These are phyloP conservation scores for Arctium lappa DNA, from an alignment of 129 eudicot genomes.

Conservation along the genomic window DNA sequence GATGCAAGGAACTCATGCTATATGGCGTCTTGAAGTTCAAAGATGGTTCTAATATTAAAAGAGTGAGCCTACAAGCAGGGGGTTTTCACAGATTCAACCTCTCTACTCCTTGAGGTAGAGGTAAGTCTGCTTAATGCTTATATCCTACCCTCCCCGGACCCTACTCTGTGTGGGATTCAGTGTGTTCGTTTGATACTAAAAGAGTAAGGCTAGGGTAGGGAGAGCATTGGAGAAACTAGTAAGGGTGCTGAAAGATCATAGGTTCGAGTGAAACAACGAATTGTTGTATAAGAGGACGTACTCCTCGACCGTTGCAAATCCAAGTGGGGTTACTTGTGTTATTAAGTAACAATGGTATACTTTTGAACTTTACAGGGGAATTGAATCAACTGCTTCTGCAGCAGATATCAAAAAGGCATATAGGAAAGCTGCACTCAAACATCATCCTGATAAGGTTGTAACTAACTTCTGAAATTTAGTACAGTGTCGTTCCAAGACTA, in stretches of 20 bases:
- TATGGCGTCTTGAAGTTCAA: too few relatives aligned
- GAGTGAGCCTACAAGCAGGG: too few relatives aligned
- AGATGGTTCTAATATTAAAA: too few relatives aligned
- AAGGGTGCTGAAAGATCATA: background rate
- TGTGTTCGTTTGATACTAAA: background rate
- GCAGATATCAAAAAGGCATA: slow-evolving; percentile 91
- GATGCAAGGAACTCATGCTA: too few relatives aligned
- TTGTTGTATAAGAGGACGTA: too few relatives aligned
- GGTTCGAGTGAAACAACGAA: background rate
- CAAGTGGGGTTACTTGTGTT: background rate
- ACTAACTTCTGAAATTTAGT: slow-evolving; percentile 7
- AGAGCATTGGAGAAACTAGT: background rate
- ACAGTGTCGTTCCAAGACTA: background rate
- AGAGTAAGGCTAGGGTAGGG: background rate
- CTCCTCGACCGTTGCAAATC: background rate
- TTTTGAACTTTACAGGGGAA: slow-evolving; percentile 55
- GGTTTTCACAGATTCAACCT: too few relatives aligned
- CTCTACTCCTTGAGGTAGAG: too few relatives aligned
- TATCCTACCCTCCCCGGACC: too few relatives aligned
- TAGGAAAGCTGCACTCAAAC: slow-evolving; percentile 92
- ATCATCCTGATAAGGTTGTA: slow-evolving; percentile 92
- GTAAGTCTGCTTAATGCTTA: too few relatives aligned
- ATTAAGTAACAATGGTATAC: background rate
- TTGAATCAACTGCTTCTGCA: slow-evolving; percentile 70
- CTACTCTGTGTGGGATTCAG: too few relatives aligned